A percentile compares a stretch with the other conserved stretches of the same genome.
phyloP scores from a whole-genome alignment of 805 yeast species.

The Kuraishia molischiana region DNA sequence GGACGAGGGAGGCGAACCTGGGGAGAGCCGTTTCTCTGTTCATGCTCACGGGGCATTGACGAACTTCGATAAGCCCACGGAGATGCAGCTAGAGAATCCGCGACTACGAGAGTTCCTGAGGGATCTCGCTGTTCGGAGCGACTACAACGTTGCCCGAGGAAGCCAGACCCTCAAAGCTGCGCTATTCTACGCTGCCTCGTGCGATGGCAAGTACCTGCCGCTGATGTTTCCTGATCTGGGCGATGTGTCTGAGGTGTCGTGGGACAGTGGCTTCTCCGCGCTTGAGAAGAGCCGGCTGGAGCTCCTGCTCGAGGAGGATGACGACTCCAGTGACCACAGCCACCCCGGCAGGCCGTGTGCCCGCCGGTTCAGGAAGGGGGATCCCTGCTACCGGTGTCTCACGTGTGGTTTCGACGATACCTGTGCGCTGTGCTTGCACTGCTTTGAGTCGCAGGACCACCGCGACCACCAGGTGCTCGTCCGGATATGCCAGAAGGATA shows the following conservation, averaged over 20 bases:
- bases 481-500: conserved; percentile 53
- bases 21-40: too few relatives aligned
- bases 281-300: not conserved
- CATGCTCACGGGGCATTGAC: too few relatives aligned
- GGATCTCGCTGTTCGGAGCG: conserved; percentile 24
- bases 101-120: conserved; percentile 25
- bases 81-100: conserved; percentile 8
- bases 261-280: conserved; percentile 4
- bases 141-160: conserved; percentile 20
- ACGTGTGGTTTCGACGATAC: conserved; percentile 76
- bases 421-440: conserved; percentile 71
- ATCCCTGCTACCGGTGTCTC: conserved; percentile 70
- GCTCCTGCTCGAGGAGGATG: not conserved
- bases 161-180: conserved; percentile 28
- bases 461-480: conserved; percentile 62
- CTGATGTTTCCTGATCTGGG: conserved; percentile 22
- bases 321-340: conserved; percentile 12
- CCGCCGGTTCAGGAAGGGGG: conserved; percentile 63
- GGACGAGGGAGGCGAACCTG: too few relatives aligned
- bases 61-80: too few relatives aligned
- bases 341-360: conserved; percentile 71
- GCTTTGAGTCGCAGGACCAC: conserved; percentile 66
- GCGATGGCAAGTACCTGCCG: conserved; percentile 27
- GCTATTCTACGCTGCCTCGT: conserved; percentile 32
- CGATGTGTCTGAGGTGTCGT: conserved; percentile 10